Conservation (phyloP, 176 grass and related monocot species). For the Ampelocalamus luodianensis region DNA sequence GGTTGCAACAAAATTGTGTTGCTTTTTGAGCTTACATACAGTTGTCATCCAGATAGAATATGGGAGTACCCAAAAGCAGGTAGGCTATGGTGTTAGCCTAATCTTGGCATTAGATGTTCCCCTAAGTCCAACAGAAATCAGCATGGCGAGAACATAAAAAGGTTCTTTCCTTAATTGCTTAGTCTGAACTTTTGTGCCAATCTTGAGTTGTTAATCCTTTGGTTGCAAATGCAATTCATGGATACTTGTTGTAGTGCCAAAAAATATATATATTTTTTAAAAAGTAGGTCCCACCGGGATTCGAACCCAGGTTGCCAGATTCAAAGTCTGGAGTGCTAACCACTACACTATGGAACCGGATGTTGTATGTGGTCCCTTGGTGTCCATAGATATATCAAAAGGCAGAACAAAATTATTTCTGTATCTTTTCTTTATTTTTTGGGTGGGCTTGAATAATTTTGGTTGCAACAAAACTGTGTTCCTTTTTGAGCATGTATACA, state of each 20-base stretch:
- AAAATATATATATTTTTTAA: too few species aligned
- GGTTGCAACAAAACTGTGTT: not conserved
- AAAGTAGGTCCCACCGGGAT: constrained; percentile 64
- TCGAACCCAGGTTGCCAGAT: constrained; percentile 99
- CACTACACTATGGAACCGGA: constrained; percentile 89
- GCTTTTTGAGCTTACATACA: not conserved
- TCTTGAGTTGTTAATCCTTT: not conserved
- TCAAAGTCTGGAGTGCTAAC: constrained; percentile 99
- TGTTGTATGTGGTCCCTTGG: not conserved
- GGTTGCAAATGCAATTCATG: not conserved
- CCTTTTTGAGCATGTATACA: not conserved
- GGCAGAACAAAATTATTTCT: not conserved
- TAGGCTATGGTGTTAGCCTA: not conserved
- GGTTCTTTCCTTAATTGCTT: not conserved
- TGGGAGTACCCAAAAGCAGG: not conserved
- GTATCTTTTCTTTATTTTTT: not conserved
- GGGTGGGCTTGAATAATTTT: not conserved
- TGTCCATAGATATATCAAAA: not conserved
- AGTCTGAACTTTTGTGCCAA: not conserved
- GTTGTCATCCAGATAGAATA: constrained; percentile 5
- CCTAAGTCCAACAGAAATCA: not conserved
- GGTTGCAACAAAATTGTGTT: not conserved
- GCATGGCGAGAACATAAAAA: not conserved
- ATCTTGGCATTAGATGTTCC: not conserved
- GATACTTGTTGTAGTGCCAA: not conserved